These are phyloP conservation scores for Eutrema japonicum DNA, from an alignment of 345 rosid species.

Conservation along the genomic window DNA sequence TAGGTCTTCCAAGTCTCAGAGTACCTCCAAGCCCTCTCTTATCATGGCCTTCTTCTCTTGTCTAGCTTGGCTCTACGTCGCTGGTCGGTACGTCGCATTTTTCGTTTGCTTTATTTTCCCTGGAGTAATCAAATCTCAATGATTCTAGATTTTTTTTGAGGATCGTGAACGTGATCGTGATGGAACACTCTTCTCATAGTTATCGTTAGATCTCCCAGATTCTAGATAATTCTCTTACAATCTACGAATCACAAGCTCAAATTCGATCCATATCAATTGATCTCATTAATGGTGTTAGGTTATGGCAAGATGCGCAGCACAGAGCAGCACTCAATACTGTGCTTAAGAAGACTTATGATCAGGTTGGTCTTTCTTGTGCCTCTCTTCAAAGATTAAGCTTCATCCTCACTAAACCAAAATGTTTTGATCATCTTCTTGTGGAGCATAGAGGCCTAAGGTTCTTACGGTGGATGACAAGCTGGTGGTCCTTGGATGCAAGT, in stretches of 20 bases:
- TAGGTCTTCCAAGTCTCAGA: constrained; percentile 68
- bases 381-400: constrained; percentile 10
- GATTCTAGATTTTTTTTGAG: not conserved
- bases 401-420: not conserved
- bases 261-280: constrained; percentile 16
- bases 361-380: constrained; percentile 49
- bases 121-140: not conserved
- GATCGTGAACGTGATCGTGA: not conserved
- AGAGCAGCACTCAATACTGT: constrained; percentile 66
- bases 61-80: constrained; percentile 96
- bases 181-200: not conserved
- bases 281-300: constrained; percentile 46
- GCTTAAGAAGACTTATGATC: constrained; percentile 67
- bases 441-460: constrained; percentile 79
- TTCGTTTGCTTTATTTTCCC: not conserved
- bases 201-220: constrained; percentile 25
- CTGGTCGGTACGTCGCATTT: constrained; percentile 65
- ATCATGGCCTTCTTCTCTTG: constrained; percentile 86
- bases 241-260: not conserved
- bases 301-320: constrained; percentile 97
- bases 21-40: constrained; percentile 69
- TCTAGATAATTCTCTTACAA: not conserved
- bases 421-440: constrained; percentile 31
- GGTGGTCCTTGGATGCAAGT: constrained; percentile 86
- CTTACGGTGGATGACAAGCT: constrained; percentile 90